Percentiles rank a stretch among this genome's conserved stretches.
phyloP scores from a whole-genome alignment of 2,329 filamentous ascomycete genomes.

The Aureobasidium pullulans region DNA sequence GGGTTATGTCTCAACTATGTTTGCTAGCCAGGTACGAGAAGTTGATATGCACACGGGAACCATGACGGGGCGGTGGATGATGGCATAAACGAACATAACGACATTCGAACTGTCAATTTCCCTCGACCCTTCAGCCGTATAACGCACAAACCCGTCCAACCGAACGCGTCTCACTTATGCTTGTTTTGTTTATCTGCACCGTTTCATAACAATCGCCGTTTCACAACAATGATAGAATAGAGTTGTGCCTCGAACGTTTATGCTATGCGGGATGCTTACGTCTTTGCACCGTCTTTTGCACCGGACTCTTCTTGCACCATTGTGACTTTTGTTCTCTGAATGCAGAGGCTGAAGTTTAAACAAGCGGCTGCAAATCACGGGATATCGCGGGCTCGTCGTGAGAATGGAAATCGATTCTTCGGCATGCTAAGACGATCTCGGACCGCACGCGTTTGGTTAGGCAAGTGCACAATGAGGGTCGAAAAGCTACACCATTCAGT shows the following conservation, averaged over 20 bases:
- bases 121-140: background rate
- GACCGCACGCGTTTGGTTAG: background rate
- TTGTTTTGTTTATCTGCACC: conserved; percentile 9
- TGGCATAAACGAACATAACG: background rate
- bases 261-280: conserved; percentile 2
- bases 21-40: conserved; percentile 2
- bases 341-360: background rate
- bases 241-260: background rate
- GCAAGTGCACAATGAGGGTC: background rate
- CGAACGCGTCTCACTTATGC: conserved; percentile 8
- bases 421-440: background rate
- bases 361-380: background rate
- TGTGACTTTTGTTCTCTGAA: background rate
- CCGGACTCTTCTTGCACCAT: background rate
- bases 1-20: background rate
- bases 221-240: conserved; percentile 2
- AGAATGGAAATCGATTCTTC: background rate
- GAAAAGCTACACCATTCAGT: background rate
- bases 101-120: background rate
- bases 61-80: background rate
- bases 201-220: conserved; percentile 11
- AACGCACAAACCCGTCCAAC: background rate
- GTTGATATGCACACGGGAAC: conserved; percentile 2
- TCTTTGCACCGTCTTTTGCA: background rate
- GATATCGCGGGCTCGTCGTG: conserved; percentile 4